A percentile compares a stretch with the other conserved stretches of the same genome.
phyloP scores from a whole-genome alignment of 2,329 filamentous ascomycete species.

The Phoma sp. region DNA sequence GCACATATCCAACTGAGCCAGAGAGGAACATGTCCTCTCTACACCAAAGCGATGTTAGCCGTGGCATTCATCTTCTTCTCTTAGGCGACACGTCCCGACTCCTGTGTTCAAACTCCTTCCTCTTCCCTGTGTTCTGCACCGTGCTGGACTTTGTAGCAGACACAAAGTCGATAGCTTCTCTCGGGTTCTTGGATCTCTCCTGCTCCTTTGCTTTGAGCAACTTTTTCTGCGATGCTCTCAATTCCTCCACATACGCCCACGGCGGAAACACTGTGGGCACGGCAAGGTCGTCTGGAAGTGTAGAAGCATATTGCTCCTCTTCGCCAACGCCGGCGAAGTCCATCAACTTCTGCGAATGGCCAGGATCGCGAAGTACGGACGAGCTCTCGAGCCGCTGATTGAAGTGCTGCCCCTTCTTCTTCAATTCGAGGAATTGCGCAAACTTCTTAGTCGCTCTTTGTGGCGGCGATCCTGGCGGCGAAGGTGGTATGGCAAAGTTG shows the following conservation, averaged over 20 bases:
- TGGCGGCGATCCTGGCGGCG: constrained; percentile 65
- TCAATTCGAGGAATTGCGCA: constrained; percentile 75
- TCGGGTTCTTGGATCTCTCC: constrained; percentile 33
- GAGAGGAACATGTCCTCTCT: too few relatives aligned
- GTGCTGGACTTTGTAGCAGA: constrained; percentile 32
- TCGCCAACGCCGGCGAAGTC: constrained; percentile 66
- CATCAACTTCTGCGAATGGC: constrained; percentile 73
- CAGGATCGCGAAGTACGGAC: constrained; percentile 72
- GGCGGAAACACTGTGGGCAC: constrained; percentile 50
- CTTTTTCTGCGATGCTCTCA: constrained; percentile 50
- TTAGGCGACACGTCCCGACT: constrained; percentile 41
- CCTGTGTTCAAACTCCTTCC: constrained; percentile 41
- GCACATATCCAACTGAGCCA: too few relatives aligned
- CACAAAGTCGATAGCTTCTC: constrained; percentile 45
- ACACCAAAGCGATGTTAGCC: background rate
- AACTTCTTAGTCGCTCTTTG: constrained; percentile 67
- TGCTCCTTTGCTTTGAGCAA: constrained; percentile 42
- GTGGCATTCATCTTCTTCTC: constrained; percentile 28
- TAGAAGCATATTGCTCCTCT: constrained; percentile 70
- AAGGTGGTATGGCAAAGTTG: constrained; percentile 75
- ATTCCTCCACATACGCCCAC: constrained; percentile 53
- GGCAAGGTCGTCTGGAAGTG: constrained; percentile 50
- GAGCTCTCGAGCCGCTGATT: constrained; percentile 74
- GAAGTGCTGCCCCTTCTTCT: constrained; percentile 78
- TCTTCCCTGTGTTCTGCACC: constrained; percentile 22